Evolutionary conservation across 1,284 basidiomycete genomes (phyloP).

Genomic region (Termitomyces sp.): DNA sequence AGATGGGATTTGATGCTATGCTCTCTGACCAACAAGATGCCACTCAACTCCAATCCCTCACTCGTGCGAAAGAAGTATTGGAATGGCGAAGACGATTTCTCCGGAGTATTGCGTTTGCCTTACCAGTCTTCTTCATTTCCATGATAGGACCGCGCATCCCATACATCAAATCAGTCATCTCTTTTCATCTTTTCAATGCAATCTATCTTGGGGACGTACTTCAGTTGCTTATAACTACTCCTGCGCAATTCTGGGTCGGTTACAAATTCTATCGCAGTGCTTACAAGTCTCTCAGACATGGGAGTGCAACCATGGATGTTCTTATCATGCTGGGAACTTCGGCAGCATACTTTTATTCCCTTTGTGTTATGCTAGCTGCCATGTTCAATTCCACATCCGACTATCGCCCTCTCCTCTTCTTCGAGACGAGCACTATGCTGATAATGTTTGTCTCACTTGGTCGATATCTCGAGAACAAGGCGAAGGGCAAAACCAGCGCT

Average conservation of each 20-base stretch:
- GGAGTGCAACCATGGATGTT: conserved; percentile 93
- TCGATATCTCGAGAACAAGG: conserved; percentile 92
- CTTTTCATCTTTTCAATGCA: conserved; percentile 49
- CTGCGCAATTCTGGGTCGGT: conserved; percentile 92
- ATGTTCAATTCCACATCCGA: conserved; percentile 59
- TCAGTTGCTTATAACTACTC: conserved; percentile 82
- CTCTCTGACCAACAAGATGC: conserved; percentile 78
- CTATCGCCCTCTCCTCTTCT: conserved; percentile 87
- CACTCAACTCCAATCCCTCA: conserved; percentile 87
- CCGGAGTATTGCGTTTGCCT: conserved; percentile 73
- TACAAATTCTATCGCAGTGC: conserved; percentile 84
- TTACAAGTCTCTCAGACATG: conserved; percentile 88
- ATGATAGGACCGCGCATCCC: conserved; percentile 84
- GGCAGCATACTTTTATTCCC: conserved; percentile 88
- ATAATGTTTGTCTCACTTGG: conserved; percentile 97
- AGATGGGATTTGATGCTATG: conserved; percentile 88
- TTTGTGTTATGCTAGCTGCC: conserved; percentile 66
- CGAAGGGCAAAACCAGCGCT: conserved; percentile 95
- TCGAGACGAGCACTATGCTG: conserved; percentile 98
- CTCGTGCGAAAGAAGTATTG: conserved; percentile 86
- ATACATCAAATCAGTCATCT: conserved; percentile 48
- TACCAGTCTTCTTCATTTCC: conserved; percentile 89
- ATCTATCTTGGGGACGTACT: conserved; percentile 84
- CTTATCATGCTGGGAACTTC: conserved; percentile 95
- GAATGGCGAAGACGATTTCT: conserved; percentile 86